A percentile compares a stretch with the other conserved stretches of the same genome.
Evolutionary conservation across 176 grass and related monocot genomes (phyloP).

Genomic region (Phoenix roebelenii): DNA sequence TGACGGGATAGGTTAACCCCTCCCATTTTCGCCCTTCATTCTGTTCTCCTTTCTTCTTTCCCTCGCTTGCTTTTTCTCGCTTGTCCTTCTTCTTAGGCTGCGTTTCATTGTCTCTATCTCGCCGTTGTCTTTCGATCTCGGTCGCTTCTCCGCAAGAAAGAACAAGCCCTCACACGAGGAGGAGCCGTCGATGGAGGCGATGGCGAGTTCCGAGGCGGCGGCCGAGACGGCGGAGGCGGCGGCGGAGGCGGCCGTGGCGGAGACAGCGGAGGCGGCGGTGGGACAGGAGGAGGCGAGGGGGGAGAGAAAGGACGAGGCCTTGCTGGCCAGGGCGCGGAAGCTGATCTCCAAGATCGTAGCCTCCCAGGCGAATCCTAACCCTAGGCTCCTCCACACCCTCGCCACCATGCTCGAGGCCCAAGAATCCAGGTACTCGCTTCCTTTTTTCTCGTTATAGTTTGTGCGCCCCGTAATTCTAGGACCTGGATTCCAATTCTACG

Average conservation of each 20-base stretch:
- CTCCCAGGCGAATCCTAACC: conserved; percentile 54
- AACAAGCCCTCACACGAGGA: too few species aligned
- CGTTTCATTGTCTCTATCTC: too few species aligned
- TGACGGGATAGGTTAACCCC: too few species aligned
- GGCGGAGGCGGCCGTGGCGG: not conserved
- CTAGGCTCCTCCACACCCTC: conserved; percentile 75
- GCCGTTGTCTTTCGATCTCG: too few species aligned
- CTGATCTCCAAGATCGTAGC: conserved; percentile 48
- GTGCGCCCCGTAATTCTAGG: not conserved
- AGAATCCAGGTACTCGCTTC: conserved; percentile 39
- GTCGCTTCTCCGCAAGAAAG: too few species aligned
- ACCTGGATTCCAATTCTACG: not conserved
- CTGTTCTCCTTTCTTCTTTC: too few species aligned
- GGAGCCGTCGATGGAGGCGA: too few species aligned
- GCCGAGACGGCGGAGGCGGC: not conserved
- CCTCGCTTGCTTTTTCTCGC: too few species aligned
- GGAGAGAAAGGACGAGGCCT: conserved; percentile 35
- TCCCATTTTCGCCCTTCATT: too few species aligned
- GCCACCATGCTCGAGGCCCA: conserved; percentile 77
- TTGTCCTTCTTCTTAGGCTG: too few species aligned
- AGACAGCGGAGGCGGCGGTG: not conserved
- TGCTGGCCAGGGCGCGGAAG: conserved; percentile 46
- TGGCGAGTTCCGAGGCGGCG: not conserved
- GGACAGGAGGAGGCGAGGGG: not conserved
- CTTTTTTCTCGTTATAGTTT: not conserved